Evolutionary conservation across 345 rosid genomes (phyloP), one percentile per base, ranked within the genome.

Genomic region (Bruguiera gymnorhiza): DNA sequence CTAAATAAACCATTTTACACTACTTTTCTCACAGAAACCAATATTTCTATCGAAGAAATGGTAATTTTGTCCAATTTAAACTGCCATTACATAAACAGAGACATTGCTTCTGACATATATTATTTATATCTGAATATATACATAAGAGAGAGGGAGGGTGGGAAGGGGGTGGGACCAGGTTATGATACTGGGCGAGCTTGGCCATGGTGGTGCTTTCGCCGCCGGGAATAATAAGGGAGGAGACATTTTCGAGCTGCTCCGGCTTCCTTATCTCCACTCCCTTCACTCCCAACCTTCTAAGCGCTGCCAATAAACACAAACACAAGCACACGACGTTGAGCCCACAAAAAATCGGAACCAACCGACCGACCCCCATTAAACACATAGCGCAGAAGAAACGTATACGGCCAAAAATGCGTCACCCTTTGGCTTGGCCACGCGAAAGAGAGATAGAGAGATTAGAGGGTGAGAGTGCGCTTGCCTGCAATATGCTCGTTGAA

Each of bases 151-250:
- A n/a, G 3, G 62, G 4, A 53, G 13, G 50, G 10, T 26, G 10
- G 29, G 23, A 31, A 27, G 43, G 19, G 48, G 32, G 37, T 34
- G 1, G 1, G 2, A 91, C 97, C 90, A 95, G 86, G 72, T 90
- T 89, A 69, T 95, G 96, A 70, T 70, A 88, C 75, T 88, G 85
- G 20, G 99, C 97, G 70, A 95, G 99, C 78, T 90, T 95, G 73
- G 99, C 97, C 99, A 95, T 95, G 77, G 97, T 90, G 79, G 97
- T 95, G 86, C 97, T 95, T 79, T 95, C 99, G 36, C 99, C 99
- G 2, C 99, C 99, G 39, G 97, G 99, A 61, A 95, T 95, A 71
- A 95, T 95, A 60, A 95, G 91, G 39, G 97, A 95, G 61, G 79
- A 78, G 61, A 95, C 86, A 69, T 70, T 58, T 50, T 77, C 71